Conservation (phyloP, 768 basidiomycete genomes). For the Leccinum aurantiacum region DNA sequence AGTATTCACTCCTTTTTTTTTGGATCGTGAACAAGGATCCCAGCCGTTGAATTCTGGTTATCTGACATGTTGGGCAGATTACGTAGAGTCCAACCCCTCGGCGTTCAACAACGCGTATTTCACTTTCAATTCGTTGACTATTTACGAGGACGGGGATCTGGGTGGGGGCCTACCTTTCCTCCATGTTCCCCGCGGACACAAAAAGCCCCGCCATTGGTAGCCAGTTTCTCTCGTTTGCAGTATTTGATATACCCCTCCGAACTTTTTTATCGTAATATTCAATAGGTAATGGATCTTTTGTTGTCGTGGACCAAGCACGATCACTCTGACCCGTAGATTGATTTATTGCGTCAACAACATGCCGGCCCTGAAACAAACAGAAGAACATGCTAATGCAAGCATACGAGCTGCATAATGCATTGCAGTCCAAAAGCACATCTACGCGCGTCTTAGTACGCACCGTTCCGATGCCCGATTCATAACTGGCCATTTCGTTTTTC, state of each 20-base stretch:
- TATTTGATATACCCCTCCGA: not conserved
- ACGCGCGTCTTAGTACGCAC: too few relatives aligned
- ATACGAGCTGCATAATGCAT: too few relatives aligned
- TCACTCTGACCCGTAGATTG: not conserved
- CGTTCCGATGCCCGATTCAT: too few relatives aligned
- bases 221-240: not conserved
- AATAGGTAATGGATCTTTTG: not conserved
- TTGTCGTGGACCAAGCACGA: not conserved
- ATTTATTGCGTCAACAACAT: too few relatives aligned
- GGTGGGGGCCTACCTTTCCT: not conserved
- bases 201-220: not conserved
- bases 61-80: conserved; percentile 15
- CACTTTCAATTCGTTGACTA: conserved; percentile 36
- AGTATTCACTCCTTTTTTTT: conserved; percentile 7
- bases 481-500: too few relatives aligned
- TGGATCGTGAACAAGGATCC: not conserved
- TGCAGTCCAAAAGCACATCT: too few relatives aligned
- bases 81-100: conserved; percentile 37
- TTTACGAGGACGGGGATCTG: conserved; percentile 27
- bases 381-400: conserved; percentile 19
- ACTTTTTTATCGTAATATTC: not conserved
- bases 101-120: conserved; percentile 44
- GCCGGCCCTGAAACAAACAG: too few relatives aligned
- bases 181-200: not conserved
- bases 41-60: not conserved